These are phyloP conservation scores for Cyberlindnera nakhonratchasimensis DNA, from an alignment of 805 yeast genomes.

Conservation along the genomic window DNA sequence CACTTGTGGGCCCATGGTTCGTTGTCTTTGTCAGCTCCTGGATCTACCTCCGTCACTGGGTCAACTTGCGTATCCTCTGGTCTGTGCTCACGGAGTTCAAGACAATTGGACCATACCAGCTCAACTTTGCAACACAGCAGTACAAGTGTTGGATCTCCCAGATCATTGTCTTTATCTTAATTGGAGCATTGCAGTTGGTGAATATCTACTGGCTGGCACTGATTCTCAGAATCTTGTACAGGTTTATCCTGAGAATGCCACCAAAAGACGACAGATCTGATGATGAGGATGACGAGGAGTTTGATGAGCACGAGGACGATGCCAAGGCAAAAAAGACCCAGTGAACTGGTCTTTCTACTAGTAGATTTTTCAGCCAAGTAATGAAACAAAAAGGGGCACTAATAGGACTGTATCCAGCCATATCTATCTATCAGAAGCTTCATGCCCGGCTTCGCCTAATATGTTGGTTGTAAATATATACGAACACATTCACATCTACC, in stretches of 20 bases:
- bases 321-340: conserved; percentile 8
- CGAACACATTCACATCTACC: no score
- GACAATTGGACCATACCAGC: conserved; percentile 75
- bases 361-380: no score
- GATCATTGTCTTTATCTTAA: conserved; percentile 76
- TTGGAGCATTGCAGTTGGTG: conserved; percentile 78
- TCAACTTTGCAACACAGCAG: conserved; percentile 87
- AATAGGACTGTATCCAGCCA: no score
- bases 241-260: conserved; percentile 73
- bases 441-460: no score
- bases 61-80: conserved; percentile 78
- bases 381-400: no score
- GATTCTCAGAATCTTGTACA: conserved; percentile 71
- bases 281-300: conserved; percentile 11
- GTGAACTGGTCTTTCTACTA: no score
- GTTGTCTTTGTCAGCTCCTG: conserved; percentile 66
- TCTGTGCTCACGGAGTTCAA: conserved; percentile 82
- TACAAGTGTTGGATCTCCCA: conserved; percentile 96
- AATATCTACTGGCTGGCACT: conserved; percentile 86
- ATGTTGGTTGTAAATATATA: no score
- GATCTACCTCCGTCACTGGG: conserved; percentile 86
- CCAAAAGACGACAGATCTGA: conserved; percentile 44
- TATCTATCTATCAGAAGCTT: no score
- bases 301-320: conserved; percentile 6
- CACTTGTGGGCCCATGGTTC: conserved; percentile 61